Percentiles rank a stretch among this genome's conserved stretches.
These are phyloP conservation scores for Stachybotrys chartarum DNA, from an alignment of 2,329 filamentous ascomycete species.

Conservation along the genomic window DNA sequence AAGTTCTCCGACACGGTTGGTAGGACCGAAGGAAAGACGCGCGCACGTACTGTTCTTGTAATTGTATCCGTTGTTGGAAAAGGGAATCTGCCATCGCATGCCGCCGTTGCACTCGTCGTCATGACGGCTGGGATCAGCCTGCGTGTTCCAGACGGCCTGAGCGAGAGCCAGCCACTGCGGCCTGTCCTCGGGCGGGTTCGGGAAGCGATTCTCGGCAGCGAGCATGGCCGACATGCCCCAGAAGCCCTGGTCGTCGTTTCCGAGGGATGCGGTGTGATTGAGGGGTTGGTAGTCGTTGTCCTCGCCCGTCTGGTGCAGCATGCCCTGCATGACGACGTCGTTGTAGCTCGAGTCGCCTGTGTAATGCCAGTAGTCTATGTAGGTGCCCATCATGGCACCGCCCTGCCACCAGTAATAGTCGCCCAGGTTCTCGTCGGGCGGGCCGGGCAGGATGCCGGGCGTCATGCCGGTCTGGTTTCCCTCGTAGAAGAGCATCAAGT, in stretches of 20 bases:
- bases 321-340: constrained; percentile 44
- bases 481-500: constrained; percentile 43
- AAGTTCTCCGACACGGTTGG: neutral
- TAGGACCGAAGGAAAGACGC: too few relatives aligned
- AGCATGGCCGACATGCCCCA: constrained; percentile 64
- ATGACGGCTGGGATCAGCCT: constrained; percentile 55
- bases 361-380: constrained; percentile 64
- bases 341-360: constrained; percentile 61
- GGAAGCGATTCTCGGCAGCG: constrained; percentile 58
- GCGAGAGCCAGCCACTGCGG: constrained; percentile 59
- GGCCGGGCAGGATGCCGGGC: constrained; percentile 50
- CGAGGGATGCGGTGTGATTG: constrained; percentile 51
- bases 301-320: constrained; percentile 53
- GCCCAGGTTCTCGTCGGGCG: constrained; percentile 36
- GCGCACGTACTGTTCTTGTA: constrained; percentile 57
- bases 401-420: constrained; percentile 73
- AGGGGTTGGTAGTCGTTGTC: constrained; percentile 51
- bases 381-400: constrained; percentile 59
- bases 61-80: constrained; percentile 66
- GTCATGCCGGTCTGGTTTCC: constrained; percentile 43
- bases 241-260: constrained; percentile 66
- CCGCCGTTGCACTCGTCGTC: constrained; percentile 59
- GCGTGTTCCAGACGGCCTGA: constrained; percentile 62
- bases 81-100: constrained; percentile 70
- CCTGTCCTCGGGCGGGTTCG: constrained; percentile 45